These are phyloP conservation scores for Entomortierella parvispora DNA, from an alignment of 192 early-diverging fungal genomes.

Conservation along the genomic window DNA sequence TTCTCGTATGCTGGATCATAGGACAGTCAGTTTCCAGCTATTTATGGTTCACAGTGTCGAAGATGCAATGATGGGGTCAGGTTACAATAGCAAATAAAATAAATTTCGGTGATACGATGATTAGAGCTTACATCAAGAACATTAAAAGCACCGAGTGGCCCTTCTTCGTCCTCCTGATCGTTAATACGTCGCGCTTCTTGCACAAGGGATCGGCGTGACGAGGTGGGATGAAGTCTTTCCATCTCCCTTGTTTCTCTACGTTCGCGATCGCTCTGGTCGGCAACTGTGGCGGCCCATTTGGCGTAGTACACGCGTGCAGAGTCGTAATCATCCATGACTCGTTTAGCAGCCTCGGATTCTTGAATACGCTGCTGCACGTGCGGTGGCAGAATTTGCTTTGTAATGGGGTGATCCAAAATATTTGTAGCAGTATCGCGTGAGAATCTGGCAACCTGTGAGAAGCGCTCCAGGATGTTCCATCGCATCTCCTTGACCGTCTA, in stretches of 20 bases:
- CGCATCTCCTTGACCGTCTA: constrained; percentile 75
- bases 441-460: constrained; percentile 80
- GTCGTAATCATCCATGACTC: constrained; percentile 81
- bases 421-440: constrained; percentile 71
- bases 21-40: constrained; percentile 58
- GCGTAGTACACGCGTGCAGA: constrained; percentile 80
- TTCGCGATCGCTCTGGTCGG: constrained; percentile 48
- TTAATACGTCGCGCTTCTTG: constrained; percentile 26
- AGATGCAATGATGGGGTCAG: neutral
- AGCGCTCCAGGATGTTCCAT: constrained; percentile 80
- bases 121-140: constrained; percentile 49
- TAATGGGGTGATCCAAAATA: constrained; percentile 63
- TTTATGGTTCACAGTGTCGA: neutral
- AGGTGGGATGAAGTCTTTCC: constrained; percentile 18
- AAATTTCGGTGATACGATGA: no score
- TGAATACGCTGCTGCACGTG: constrained; percentile 63
- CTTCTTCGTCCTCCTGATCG: constrained; percentile 34
- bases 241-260: constrained; percentile 28
- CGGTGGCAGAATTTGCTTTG: constrained; percentile 64
- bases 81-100: neutral
- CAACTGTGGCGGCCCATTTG: constrained; percentile 76
- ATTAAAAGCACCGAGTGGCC: constrained; percentile 38
- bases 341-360: constrained; percentile 64
- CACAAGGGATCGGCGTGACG: constrained; percentile 4
- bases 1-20: constrained; percentile 59